phyloP scores from a whole-genome alignment of 306 rosid species.

The Malus domestica region ASM211411v1 NC_041801.1:14337001-14337500 shows the following conservation, averaged over 20 bases:
- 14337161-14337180: neutral
- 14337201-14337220: neutral
- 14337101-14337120: slow-evolving; percentile 40
- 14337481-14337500: slow-evolving; percentile 53
- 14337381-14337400: slow-evolving; percentile 74
- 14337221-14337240: neutral
- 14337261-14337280: neutral
- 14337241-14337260: neutral
- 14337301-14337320: no score
- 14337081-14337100: slow-evolving; percentile 68
- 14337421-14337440: slow-evolving; percentile 84
- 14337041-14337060: slow-evolving; percentile 92
- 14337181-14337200: neutral
- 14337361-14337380: neutral
- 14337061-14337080: slow-evolving; percentile 86
- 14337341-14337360: no score
- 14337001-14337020: slow-evolving; percentile 65
- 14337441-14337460: slow-evolving; percentile 42
- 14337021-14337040: slow-evolving; percentile 70
- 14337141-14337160: slow-evolving; percentile 5
- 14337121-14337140: neutral
- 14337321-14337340: no score
- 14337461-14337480: slow-evolving; percentile 69
- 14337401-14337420: slow-evolving; percentile 65
- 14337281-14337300: neutral